Conservation (phyloP, 2,329 filamentous ascomycete genomes). For the Zymoseptoria tritici region DNA sequence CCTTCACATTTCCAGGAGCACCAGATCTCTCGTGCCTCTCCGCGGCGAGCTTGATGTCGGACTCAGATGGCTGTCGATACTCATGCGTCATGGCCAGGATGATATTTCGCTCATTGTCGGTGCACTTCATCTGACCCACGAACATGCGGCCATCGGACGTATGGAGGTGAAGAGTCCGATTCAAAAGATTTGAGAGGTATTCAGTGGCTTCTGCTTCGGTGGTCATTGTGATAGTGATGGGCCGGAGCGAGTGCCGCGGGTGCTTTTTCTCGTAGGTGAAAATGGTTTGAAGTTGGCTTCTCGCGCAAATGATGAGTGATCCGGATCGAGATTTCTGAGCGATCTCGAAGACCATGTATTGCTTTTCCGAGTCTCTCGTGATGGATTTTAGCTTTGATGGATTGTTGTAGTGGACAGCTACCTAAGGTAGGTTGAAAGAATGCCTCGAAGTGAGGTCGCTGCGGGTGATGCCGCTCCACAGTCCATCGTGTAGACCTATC, state of each 20-base stretch:
- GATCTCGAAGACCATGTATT: too few species aligned
- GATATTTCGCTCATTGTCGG: constrained; percentile 76
- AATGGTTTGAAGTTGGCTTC: not conserved
- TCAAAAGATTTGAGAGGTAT: constrained; percentile 29
- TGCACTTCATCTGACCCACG: constrained; percentile 86
- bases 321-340: too few species aligned
- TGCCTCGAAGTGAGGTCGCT: too few species aligned
- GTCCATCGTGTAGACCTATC: too few species aligned
- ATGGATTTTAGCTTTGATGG: too few species aligned
- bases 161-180: constrained; percentile 67
- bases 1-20: constrained; percentile 38
- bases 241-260: not conserved
- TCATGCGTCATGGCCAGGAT: constrained; percentile 82
- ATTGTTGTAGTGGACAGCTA: too few species aligned
- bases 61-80: constrained; percentile 63
- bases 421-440: too few species aligned
- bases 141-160: constrained; percentile 83
- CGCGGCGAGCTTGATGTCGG: constrained; percentile 35
- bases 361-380: too few species aligned
- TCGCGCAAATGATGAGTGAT: not conserved
- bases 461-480: too few species aligned
- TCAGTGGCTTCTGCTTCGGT: constrained; percentile 13
- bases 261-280: not conserved
- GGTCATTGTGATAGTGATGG: constrained; percentile 30
- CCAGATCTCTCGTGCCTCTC: constrained; percentile 26